A percentile compares a stretch with the other conserved stretches of the same genome.
Conservation (phyloP, 352 stramenopile genomes). For the Saprolegnia parasitica region DNA sequence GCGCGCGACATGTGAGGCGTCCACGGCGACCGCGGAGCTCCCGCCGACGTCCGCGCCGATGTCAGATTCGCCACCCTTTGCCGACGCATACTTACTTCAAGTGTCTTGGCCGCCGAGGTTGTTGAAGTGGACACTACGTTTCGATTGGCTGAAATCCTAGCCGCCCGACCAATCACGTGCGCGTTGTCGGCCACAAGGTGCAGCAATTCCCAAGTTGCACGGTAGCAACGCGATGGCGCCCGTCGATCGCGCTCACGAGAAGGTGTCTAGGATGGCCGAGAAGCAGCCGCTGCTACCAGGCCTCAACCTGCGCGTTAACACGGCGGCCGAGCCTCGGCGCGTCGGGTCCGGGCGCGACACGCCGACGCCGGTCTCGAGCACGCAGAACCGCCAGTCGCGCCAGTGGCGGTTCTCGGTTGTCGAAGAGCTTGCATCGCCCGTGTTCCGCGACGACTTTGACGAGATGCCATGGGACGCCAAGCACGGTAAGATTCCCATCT, state of each 20-base stretch:
- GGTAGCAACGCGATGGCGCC: too few relatives aligned
- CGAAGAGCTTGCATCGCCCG: slow-evolving; percentile 19
- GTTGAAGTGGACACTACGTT: background rate
- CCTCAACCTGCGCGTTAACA: background rate
- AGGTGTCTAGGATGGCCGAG: background rate
- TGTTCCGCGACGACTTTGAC: slow-evolving; percentile 27
- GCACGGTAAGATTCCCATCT: slow-evolving; percentile 11
- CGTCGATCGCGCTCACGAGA: background rate
- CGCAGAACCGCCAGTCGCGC: background rate
- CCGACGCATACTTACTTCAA: too few relatives aligned
- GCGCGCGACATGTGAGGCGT: background rate
- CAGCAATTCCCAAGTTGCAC: background rate
- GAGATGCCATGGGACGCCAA: slow-evolving; percentile 24
- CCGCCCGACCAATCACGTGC: background rate
- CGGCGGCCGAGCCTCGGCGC: background rate
- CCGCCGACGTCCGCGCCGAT: too few relatives aligned
- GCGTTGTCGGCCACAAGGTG: background rate
- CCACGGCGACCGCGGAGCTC: too few relatives aligned
- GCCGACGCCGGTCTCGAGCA: background rate
- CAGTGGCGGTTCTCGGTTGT: slow-evolving; percentile 22
- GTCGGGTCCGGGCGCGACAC: background rate
- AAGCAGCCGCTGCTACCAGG: background rate
- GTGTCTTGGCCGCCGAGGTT: background rate
- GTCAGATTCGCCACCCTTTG: too few relatives aligned
- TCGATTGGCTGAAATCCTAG: background rate